These are phyloP conservation scores for Saccharomyces cerevisiae DNA, from an alignment of 805 yeast species.

Conservation along the genomic window DNA sequence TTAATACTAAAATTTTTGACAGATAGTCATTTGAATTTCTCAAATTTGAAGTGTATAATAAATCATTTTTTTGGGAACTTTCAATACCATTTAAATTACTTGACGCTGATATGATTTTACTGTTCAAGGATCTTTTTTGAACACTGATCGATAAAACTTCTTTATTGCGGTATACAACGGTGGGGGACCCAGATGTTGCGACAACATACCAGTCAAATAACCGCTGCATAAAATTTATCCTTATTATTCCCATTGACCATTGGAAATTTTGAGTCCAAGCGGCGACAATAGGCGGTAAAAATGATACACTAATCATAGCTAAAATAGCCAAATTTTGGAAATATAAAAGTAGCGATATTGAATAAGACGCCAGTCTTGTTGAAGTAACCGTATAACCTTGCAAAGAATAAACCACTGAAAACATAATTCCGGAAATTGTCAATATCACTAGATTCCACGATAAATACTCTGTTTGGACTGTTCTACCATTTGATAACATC, in stretches of 20 bases:
- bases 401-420: constrained; percentile 80
- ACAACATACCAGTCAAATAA: constrained; percentile 92
- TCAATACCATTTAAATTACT: constrained; percentile 35
- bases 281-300: constrained; percentile 92
- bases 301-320: constrained; percentile 92
- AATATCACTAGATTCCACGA: constrained; percentile 95
- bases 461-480: constrained; percentile 86
- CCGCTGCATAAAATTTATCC: constrained; percentile 64
- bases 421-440: constrained; percentile 76
- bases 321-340: constrained; percentile 90
- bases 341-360: constrained; percentile 84
- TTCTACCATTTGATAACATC: constrained; percentile 73
- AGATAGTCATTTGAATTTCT: constrained; percentile 45
- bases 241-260: constrained; percentile 92
- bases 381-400: constrained; percentile 89
- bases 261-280: constrained; percentile 96
- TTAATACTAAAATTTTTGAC: constrained; percentile 65
- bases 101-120: constrained; percentile 30
- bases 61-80: constrained; percentile 42
- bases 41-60: constrained; percentile 63
- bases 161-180: constrained; percentile 60
- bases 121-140: constrained; percentile 44
- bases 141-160: constrained; percentile 72
- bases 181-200: constrained; percentile 83
- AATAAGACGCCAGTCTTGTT: constrained; percentile 94